These are phyloP conservation scores for Pseudocercospora fuligena DNA, from an alignment of 2,329 filamentous ascomycete species.

Conservation along the genomic window DNA sequence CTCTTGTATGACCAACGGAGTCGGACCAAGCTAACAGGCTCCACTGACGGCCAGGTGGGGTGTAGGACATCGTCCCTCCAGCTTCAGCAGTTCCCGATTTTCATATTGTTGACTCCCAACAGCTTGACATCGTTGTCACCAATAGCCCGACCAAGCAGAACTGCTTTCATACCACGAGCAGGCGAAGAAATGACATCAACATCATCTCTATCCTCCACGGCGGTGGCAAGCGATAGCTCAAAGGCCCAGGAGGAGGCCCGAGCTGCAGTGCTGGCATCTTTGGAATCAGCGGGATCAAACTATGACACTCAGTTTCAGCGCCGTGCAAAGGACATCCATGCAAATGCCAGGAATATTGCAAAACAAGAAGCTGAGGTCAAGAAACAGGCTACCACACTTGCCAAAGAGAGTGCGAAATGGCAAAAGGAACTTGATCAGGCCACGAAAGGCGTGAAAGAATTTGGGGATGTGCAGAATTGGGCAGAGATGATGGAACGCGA, in stretches of 20 bases:
- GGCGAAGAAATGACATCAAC: slow-evolving; percentile 20
- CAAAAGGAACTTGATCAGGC: slow-evolving; percentile 67
- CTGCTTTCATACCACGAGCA: not conserved
- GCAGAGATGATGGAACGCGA: slow-evolving; percentile 72
- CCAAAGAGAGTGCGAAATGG: slow-evolving; percentile 68
- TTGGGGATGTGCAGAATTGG: slow-evolving; percentile 86
- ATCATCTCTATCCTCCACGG: slow-evolving; percentile 25
- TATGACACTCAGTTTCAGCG: slow-evolving; percentile 71
- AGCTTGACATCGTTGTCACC: not conserved
- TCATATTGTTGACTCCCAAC: not conserved
- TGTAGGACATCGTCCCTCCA: slow-evolving; percentile 9
- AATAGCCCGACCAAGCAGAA: not conserved
- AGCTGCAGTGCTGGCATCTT: slow-evolving; percentile 56
- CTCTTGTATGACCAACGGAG: slow-evolving; percentile 19
- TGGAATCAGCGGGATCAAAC: slow-evolving; percentile 65
- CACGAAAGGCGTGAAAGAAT: slow-evolving; percentile 71
- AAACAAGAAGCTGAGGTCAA: slow-evolving; percentile 60
- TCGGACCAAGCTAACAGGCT: slow-evolving; percentile 25
- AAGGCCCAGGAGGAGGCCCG: slow-evolving; percentile 54
- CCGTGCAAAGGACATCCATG: slow-evolving; percentile 71
- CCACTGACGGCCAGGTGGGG: slow-evolving; percentile 17
- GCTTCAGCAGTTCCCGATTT: not conserved
- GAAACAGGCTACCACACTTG: slow-evolving; percentile 61
- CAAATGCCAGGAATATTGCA: slow-evolving; percentile 67
- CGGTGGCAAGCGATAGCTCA: slow-evolving; percentile 26